phyloP scores from a whole-genome alignment of 306 rosid genomes.

The Fragaria ananassa region DNA sequence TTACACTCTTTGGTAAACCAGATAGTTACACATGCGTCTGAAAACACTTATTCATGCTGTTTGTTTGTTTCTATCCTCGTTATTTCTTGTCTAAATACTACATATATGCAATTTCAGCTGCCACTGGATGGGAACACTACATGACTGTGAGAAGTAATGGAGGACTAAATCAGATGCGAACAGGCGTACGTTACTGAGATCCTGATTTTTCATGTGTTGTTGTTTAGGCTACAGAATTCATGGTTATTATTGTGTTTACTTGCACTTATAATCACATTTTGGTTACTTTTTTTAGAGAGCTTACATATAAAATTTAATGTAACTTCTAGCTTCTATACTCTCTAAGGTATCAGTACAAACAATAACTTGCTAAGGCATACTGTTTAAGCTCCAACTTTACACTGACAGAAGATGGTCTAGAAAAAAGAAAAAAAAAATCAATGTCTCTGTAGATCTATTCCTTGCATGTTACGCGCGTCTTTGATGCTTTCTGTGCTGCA shows the following conservation, averaged over 20 bases:
- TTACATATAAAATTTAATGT: background rate
- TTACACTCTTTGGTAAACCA: background rate
- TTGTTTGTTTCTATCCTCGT: background rate
- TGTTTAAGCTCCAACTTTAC: background rate
- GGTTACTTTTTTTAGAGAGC: background rate
- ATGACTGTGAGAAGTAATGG: conserved; percentile 84
- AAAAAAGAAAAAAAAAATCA: background rate
- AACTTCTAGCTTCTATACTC: background rate
- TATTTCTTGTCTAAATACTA: conserved; percentile 9
- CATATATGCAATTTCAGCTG: conserved; percentile 43
- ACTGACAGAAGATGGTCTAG: background rate
- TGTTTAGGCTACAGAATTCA: background rate
- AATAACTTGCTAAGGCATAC: background rate
- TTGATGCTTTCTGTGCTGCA: background rate
- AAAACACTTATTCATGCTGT: background rate
- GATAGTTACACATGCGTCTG: background rate
- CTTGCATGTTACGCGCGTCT: background rate
- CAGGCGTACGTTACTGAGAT: conserved; percentile 66
- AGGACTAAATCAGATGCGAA: conserved; percentile 94
- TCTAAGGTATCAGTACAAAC: background rate
- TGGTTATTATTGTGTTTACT: background rate
- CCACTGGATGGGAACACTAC: conserved; percentile 54
- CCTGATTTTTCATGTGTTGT: conserved; percentile 10
- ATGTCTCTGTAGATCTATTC: background rate
- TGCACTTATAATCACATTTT: background rate